Evolutionary conservation across 495 filamentous ascomycete species (phyloP), one percentile per base, ranked within the genome.

Genomic region (Choiromyces venosus): DNA sequence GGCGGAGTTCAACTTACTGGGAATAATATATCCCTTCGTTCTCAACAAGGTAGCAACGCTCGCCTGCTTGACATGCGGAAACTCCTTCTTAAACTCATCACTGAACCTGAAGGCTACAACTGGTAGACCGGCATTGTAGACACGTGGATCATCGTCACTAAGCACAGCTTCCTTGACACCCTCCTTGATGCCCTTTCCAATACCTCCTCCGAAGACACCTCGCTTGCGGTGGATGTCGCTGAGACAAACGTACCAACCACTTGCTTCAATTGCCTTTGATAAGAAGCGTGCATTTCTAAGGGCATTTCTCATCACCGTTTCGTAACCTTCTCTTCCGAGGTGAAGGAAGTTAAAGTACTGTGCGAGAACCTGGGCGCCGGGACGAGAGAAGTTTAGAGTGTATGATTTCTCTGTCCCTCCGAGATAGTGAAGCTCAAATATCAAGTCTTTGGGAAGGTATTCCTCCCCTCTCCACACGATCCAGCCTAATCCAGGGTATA

Each of bases 311-410:
- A 92, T 91, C 73, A 92, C 86, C 42, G 84, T 81, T 64, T 83
- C 85, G 79, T 88, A 93, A 36, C 91, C 91, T 0, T 84, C 82
- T 81, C 87, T 89, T 6, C 91, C 91, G 7, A 93, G 87, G 75
- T 91, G 89, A 68, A 92, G 89, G 19, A 93, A 85, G 79, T 92
- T 92, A 81, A 88, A 93, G 81, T 93, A 93, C 79, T 93, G 91
- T 10, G 85, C 91, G 68, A 92, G 87, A 39, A 92, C 85, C 73
- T 92, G 91, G 0, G 88, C 88, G 19, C 89, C 90, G 0, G 91
- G 91, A 0, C 91, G 86, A 3, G 89, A 91, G 82, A 93, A 93
- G 83, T 92, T 93, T 38, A 93, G 87, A 0, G 89, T 91, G 82
- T 87, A 93, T 0, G 89, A 90, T 75, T 90, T 85, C 79, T 92